Evolutionary conservation across 2,329 filamentous ascomycete species (phyloP), one percentile per base, ranked within the genome.

Genomic region (Beauveria sp.): DNA sequence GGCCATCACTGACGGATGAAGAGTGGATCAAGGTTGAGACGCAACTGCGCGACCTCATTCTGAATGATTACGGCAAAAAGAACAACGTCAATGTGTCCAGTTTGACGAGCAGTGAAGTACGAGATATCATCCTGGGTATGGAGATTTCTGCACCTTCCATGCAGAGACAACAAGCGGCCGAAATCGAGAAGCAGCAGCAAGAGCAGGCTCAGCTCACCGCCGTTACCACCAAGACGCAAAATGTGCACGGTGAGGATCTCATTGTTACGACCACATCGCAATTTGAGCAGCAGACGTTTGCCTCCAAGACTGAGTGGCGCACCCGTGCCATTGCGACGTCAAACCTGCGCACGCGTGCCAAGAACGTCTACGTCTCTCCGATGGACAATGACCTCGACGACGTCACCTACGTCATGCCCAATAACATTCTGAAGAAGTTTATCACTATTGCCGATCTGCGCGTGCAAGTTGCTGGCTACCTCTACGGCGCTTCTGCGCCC

Each of bases 21-120:
- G 93, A 96, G 65, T 99, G 95, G 95, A 95, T 99, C 77, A 97
- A 97, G 84, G 91, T 99, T n/a, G 95, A 99, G 81, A 92, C 92
- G 51, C 91, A 96, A 72, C 80, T 99, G 47, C 88, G 95, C 73
- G 95, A 99, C 79, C 79, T 99, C 66, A 99, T 99, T 69, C 73
- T 99, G 67, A 97, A 98, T 67, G 95, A 99, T 73, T 99, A 99
- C 72, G 95, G 95, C 72, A 99, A 98, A 85, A 99, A 99, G 84
- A 99, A 99, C 81, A 99, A 98, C 68, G 95, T 99, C 79, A 99
- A 99, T 69, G 93, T 95, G 14, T 96, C 96, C 18, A 96, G 92
- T 73, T 81, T 99, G 76, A 99, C 95, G 1, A 96, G 87, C 72
- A 96, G 90, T 69, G 95, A 99, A 84, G 95, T 99, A 56, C 88